phyloP scores from a whole-genome alignment of 176 grass and related monocot species.

The Triticum turgidum region DNA sequence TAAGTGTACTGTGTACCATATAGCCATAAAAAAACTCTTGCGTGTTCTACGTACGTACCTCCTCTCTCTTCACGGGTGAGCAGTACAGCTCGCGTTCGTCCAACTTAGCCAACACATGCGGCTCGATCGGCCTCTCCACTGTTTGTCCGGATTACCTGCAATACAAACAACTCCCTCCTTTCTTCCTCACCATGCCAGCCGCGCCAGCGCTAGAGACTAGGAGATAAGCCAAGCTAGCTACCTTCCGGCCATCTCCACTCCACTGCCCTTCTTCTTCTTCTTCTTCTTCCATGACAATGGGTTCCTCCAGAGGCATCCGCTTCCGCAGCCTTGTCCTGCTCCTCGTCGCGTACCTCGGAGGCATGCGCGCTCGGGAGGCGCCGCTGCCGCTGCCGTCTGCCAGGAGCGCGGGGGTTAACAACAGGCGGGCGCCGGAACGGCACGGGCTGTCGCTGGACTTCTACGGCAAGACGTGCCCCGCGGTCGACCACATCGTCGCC shows the following conservation, averaged over 20 bases:
- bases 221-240: constrained; percentile 32
- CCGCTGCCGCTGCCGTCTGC: constrained; percentile 13
- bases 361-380: constrained; percentile 36
- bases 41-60: neutral
- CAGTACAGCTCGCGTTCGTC: constrained; percentile 20
- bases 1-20: neutral
- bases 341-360: constrained; percentile 38
- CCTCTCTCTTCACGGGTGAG: constrained; percentile 34
- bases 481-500: constrained; percentile 81
- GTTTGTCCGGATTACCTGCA: constrained; percentile 28
- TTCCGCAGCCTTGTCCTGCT: neutral
- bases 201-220: constrained; percentile 16
- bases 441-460: constrained; percentile 79
- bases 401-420: neutral
- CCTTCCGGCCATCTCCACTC: neutral
- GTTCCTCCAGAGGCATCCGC: neutral
- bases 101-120: constrained; percentile 34
- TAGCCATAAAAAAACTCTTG: neutral
- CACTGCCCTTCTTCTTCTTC: neutral
- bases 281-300: constrained; percentile 1
- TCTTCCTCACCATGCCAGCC: constrained; percentile 21
- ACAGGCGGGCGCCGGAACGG: constrained; percentile 51
- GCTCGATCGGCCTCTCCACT: constrained; percentile 20
- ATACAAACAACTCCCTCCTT: constrained; percentile 48
- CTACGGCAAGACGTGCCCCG: constrained; percentile 75